Evolutionary conservation across 2,329 filamentous ascomycete species (phyloP), one percentile per base, ranked within the genome.

Genomic region (Fusarium napiforme): DNA sequence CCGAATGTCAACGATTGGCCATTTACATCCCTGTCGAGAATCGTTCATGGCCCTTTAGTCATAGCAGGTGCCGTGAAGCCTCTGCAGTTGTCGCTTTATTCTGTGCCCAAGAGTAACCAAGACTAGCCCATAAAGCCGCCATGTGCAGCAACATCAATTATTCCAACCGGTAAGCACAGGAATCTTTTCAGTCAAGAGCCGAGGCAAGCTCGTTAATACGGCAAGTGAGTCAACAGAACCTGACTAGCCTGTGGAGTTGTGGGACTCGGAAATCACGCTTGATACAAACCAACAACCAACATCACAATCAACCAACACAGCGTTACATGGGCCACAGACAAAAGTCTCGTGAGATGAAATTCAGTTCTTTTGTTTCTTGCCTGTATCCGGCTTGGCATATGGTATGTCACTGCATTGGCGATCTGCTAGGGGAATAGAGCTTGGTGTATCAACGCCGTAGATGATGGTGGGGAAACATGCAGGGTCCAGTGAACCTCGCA

Each of bases 121-220:
- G 21, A 23, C 11, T 4, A 10, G 16, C 2, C 16, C 12, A 10
- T 19, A 15, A 10, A 15, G 9, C 16, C 8, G 9, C 5, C 6
- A 19, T 15, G 5, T 23, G 16, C 2, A 19, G 16, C 6, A 10
- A 23, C n/a, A 14, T 19, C 16, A 1, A 52, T 34, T 18, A 19
- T 8, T 15, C 16, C 6, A 7, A 5, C 16, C 9, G 2, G 6
- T 4, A 26, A 9, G 11, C 12, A 2, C 11, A 34, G 16, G 9
- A 34, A 34, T 10, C 2, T 4, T 4, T 10, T 4, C 9, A 34
- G 9, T 52, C 3, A 19, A 34, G 16, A 10, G 6, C 30, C n/a
- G n/a, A 52, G 30, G 30, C 6, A 34, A 19, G 4, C 21, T 15
- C 9, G 2, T 4, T 2, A 23, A 34, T 9, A 19, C 16, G 16